Evolutionary conservation across 2,329 filamentous ascomycete genomes (phyloP).

Genomic region (Sordariomycetes sp.): DNA sequence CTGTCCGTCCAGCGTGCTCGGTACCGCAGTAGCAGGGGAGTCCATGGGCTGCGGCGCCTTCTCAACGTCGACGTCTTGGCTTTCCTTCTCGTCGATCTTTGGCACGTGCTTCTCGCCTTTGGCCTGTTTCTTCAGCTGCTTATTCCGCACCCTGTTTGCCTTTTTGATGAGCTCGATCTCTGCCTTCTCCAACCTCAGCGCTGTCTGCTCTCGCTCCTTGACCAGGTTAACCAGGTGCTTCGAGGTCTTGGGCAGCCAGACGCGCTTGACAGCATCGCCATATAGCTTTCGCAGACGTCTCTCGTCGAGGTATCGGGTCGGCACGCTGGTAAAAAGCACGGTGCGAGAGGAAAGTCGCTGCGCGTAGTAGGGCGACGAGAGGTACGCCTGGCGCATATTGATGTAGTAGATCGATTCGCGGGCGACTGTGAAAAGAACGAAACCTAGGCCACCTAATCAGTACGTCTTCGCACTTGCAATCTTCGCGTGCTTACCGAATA

Average conservation of each 20-base stretch:
- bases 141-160: slow-evolving; percentile 63
- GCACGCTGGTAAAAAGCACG: slow-evolving; percentile 81
- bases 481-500: slow-evolving; percentile 42
- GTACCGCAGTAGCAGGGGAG: background rate
- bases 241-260: slow-evolving; percentile 77
- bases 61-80: background rate
- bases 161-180: slow-evolving; percentile 78
- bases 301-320: slow-evolving; percentile 67
- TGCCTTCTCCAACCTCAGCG: slow-evolving; percentile 74
- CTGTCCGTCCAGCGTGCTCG: background rate
- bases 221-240: slow-evolving; percentile 73
- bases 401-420: slow-evolving; percentile 87
- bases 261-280: slow-evolving; percentile 67
- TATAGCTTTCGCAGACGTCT: slow-evolving; percentile 72
- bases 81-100: background rate
- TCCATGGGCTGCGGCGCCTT: background rate
- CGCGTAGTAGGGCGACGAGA: slow-evolving; percentile 75
- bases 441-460: slow-evolving; percentile 53
- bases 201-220: slow-evolving; percentile 69
- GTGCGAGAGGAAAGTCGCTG: slow-evolving; percentile 83
- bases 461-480: no score
- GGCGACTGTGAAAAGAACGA: slow-evolving; percentile 81
- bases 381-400: slow-evolving; percentile 86
- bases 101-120: no score
- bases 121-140: slow-evolving; percentile 21